Evolutionary conservation across 176 grass and related monocot species (phyloP).

Genomic region (Musa itinerans): DNA sequence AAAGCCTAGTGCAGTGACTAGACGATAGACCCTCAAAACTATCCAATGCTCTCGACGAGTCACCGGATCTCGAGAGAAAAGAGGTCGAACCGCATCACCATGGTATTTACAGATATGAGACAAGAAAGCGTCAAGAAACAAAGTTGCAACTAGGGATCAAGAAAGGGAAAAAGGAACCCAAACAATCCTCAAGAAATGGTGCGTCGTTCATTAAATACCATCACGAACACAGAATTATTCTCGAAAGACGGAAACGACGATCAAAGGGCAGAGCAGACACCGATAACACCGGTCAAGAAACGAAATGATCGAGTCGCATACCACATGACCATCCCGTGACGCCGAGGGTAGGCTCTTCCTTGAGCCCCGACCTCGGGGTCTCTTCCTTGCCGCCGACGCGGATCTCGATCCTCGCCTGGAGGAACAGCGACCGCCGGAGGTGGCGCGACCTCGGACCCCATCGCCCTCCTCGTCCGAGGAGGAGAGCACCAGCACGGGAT

Average conservation of each 20-base stretch:
- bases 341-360: conserved; percentile 14
- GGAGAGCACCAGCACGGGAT: conserved; percentile 17
- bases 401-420: conserved; percentile 7
- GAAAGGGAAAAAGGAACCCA: not conserved
- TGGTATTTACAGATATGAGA: not conserved
- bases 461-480: conserved; percentile 23
- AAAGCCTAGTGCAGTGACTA: too few species aligned
- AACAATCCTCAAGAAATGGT: not conserved
- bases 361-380: conserved; percentile 15
- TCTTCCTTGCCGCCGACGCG: conserved; percentile 22
- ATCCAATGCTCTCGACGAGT: not conserved
- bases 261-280: not conserved
- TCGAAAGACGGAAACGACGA: not conserved
- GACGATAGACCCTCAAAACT: not conserved
- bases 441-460: not conserved
- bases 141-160: not conserved
- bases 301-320: not conserved
- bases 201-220: not conserved
- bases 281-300: not conserved
- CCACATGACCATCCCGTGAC: not conserved
- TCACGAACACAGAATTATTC: not conserved
- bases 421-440: not conserved
- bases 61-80: not conserved
- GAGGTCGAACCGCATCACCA: not conserved
- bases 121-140: too few species aligned